Percentiles rank a stretch among this genome's conserved stretches.
These are phyloP conservation scores for Eutrema heterophyllum DNA, from an alignment of 345 rosid genomes.

Conservation along the genomic window DNA sequence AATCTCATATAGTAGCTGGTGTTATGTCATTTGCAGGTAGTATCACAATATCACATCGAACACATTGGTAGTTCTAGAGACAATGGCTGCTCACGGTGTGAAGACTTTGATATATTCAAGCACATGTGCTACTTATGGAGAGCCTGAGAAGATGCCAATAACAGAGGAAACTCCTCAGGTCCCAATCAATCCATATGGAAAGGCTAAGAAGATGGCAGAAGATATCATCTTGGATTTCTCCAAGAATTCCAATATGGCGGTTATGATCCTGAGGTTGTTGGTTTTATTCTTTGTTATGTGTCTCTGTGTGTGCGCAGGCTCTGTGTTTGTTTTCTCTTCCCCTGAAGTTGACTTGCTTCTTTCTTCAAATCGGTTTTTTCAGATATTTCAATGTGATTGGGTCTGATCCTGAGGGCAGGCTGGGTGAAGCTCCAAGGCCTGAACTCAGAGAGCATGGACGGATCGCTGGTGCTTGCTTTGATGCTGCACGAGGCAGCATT, in stretches of 20 bases:
- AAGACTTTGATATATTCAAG: conserved; percentile 61
- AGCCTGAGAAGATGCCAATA: conserved; percentile 39
- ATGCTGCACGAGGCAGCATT: conserved; percentile 55
- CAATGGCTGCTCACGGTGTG: conserved; percentile 51
- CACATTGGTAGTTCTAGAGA: conserved; percentile 46
- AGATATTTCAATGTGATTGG: conserved; percentile 67
- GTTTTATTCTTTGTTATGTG: neutral
- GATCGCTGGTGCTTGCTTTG: conserved; percentile 62
- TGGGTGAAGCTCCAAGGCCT: conserved; percentile 64
- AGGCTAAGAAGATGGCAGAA: conserved; percentile 67
- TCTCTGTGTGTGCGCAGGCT: neutral
- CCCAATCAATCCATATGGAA: conserved; percentile 59
- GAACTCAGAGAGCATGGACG: conserved; percentile 55
- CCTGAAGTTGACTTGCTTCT: neutral
- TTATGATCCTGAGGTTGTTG: conserved; percentile 54
- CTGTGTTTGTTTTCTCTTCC: neutral
- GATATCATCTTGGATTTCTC: conserved; percentile 57
- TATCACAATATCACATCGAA: conserved; percentile 60
- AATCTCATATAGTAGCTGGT: neutral
- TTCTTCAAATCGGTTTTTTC: neutral
- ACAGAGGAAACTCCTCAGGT: conserved; percentile 49
- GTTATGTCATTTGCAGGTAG: conserved; percentile 33
- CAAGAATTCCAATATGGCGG: conserved; percentile 48
- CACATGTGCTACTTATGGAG: neutral
- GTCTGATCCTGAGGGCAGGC: conserved; percentile 54